Base-by-base conservation (phyloP, 2,329 filamentous ascomycete species). In the Aspergillus neotritici region DNA sequence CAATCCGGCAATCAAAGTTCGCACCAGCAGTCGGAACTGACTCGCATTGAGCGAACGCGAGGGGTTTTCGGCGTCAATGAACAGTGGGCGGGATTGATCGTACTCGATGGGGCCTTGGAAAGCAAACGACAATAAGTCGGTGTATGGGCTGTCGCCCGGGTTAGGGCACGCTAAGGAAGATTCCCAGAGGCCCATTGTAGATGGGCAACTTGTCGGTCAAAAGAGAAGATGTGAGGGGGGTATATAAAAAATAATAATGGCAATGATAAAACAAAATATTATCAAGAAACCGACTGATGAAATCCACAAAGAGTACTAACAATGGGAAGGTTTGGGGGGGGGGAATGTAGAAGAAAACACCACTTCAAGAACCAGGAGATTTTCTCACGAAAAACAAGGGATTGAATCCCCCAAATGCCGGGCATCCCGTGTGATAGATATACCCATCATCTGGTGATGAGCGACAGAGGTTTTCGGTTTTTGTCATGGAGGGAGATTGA, bases 61-160 rank as follows among this genome's bases (percentile, higher is more conserved):
- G 11, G 66, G 60, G 48, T 69, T 56, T 36, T 63, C 61, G 8
- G 69, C 67, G 46, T 72, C 68, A 39, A 73, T 66, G 40, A 68
- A 70, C 30, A 73, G 44, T 10, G 65, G 67, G 40, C 60, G 61
- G n/a, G 62, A 51, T 15, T 56, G 53, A 37, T 68, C 63, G 45
- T 66, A 69, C 14, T 49, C 45, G 11, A 53, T 52, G 11, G 65
- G 58, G 11, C 61, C 60, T 31, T 54, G 55, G 44, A 72, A 69
- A 6, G 64, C 62, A 51, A 70, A 72, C 34, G 62, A 66, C 41
- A 72, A 52, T 40, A 72, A 57, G 53, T 72, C 69, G 34, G 61
- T 63, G 49, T 64, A 62, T 33, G 52, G 51, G 46, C 51, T 29
- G 34, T 37, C 11, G 17, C 46, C 50, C 35, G 37, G 31, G 40